Conservation (phyloP, 2,329 filamentous ascomycete species). For the Paecilomyces dactylethromorphus region DNA sequence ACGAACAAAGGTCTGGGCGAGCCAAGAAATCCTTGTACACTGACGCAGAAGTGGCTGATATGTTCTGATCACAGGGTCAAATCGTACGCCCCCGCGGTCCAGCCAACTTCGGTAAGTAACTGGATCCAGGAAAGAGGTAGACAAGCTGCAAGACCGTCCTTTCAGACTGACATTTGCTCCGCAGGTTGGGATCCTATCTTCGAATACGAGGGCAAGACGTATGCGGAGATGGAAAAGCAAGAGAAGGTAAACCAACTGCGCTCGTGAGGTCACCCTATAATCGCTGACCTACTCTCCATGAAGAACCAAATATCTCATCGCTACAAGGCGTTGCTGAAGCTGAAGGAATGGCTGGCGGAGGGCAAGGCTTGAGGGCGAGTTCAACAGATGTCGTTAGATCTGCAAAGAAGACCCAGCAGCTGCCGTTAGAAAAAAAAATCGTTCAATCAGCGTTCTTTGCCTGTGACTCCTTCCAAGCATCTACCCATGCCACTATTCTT, state of each 20-base stretch:
- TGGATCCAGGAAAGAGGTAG: not conserved
- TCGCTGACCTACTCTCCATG: conserved; percentile 1
- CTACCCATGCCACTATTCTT: conserved; percentile 73
- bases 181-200: conserved; percentile 95
- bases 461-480: conserved; percentile 65
- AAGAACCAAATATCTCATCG: conserved; percentile 88
- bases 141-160: not conserved
- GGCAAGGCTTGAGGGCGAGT: conserved; percentile 14
- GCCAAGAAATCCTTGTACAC: conserved; percentile 17
- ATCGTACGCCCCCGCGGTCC: conserved; percentile 82
- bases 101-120: conserved; percentile 63
- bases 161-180: not conserved
- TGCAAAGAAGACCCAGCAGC: not conserved
- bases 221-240: conserved; percentile 90
- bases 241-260: conserved; percentile 62
- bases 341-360: conserved; percentile 70
- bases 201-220: conserved; percentile 85
- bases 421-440: not conserved
- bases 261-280: not conserved
- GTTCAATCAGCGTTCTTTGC: conserved; percentile 20
- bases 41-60: not conserved
- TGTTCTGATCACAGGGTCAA: conserved; percentile 49
- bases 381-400: not conserved
- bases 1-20: conserved; percentile 61
- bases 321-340: conserved; percentile 75